Conservation (phyloP, 148 eudicot genomes). For the Vaccinium vitisidaea region DNA sequence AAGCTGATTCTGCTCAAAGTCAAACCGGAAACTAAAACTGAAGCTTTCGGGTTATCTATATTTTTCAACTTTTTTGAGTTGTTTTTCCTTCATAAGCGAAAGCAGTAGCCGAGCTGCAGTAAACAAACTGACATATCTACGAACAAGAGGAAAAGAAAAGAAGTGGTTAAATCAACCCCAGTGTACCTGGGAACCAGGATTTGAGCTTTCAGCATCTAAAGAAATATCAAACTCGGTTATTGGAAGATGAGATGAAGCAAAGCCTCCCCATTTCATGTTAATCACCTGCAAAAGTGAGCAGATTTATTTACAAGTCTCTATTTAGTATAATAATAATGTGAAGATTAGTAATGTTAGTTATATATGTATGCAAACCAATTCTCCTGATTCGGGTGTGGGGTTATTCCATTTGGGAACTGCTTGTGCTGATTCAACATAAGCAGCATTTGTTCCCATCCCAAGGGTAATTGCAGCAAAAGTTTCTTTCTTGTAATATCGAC, state of each 20-base stretch:
- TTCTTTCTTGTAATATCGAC: slow-evolving; percentile 60
- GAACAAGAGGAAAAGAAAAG: neutral
- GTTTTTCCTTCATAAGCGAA: neutral
- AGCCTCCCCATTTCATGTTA: slow-evolving; percentile 47
- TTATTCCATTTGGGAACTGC: slow-evolving; percentile 39
- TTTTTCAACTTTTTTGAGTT: neutral
- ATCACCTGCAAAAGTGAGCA: slow-evolving; percentile 29
- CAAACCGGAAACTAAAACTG: neutral
- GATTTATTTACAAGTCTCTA: neutral
- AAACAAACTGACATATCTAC: neutral
- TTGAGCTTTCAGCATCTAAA: slow-evolving; percentile 37
- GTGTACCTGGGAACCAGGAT: slow-evolving; percentile 34
- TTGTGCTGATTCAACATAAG: slow-evolving; percentile 55
- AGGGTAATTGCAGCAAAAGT: slow-evolving; percentile 70
- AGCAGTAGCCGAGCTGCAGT: neutral
- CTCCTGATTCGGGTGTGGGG: slow-evolving; percentile 36
- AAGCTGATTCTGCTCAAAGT: neutral
- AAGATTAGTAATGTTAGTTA: neutral
- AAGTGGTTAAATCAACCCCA: neutral
- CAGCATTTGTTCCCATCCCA: slow-evolving; percentile 74
- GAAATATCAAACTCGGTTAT: slow-evolving; percentile 42
- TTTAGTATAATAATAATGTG: neutral
- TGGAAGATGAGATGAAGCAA: slow-evolving; percentile 39
- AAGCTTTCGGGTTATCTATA: neutral
- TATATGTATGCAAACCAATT: slow-evolving; percentile 39